These are phyloP conservation scores for Scytalidium lignicola DNA, from an alignment of 2,329 filamentous ascomycete genomes.

Conservation along the genomic window DNA sequence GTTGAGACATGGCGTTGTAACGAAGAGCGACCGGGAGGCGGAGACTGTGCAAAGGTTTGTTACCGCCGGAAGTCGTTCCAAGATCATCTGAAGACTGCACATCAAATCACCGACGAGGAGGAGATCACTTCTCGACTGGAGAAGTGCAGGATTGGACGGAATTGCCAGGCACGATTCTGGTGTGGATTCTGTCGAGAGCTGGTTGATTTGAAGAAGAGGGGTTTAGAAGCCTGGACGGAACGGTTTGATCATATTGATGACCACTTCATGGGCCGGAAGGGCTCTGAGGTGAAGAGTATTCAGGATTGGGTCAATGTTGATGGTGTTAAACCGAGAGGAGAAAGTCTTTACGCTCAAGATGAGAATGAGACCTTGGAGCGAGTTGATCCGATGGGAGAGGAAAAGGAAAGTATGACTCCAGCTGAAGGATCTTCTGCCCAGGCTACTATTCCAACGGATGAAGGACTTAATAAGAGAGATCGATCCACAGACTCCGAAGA, in stretches of 20 bases:
- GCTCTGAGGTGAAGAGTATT: conserved; percentile 37
- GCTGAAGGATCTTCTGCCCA: no score
- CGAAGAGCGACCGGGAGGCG: conserved; percentile 28
- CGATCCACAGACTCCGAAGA: no score
- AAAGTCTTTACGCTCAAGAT: no score
- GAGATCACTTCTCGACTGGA: conserved; percentile 39
- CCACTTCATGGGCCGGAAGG: conserved; percentile 55
- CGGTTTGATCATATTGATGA: conserved; percentile 71
- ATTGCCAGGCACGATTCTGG: conserved; percentile 68
- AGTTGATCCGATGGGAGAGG: no score
- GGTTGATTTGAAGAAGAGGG: conserved; percentile 40
- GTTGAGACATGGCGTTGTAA: conserved; percentile 69
- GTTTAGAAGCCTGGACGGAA: conserved; percentile 53
- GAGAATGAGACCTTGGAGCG: no score
- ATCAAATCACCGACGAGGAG: conserved; percentile 23
- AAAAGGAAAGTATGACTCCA: no score
- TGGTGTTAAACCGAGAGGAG: no score
- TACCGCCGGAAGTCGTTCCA: conserved; percentile 54
- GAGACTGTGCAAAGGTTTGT: conserved; percentile 53
- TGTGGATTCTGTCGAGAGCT: conserved; percentile 72
- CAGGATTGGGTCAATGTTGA: conserved; percentile 45
- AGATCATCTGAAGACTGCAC: conserved; percentile 47
- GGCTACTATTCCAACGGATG: no score
- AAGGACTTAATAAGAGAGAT: no score
- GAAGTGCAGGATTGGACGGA: conserved; percentile 56